Evolutionary conservation across 2,329 filamentous ascomycete species (phyloP), one percentile per base, ranked within the genome.

Genomic region (Aureobasidium pullulans): DNA sequence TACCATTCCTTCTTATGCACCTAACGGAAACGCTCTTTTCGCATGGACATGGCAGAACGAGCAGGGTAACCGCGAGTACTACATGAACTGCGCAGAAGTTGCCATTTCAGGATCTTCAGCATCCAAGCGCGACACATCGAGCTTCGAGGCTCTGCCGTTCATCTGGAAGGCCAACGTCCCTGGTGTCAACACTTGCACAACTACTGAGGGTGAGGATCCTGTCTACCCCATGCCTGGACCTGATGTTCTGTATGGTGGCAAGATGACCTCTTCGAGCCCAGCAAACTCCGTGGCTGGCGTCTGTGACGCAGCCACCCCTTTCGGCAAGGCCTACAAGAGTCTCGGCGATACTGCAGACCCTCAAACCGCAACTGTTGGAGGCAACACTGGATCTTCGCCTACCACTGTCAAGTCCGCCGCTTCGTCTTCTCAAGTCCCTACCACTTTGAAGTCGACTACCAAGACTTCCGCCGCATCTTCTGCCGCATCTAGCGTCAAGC

Each of bases 51-150:
- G 74, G 74, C 66, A 69, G 63, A 72, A 73, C 58, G 62, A 67
- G 28, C 56, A 62, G 10, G 88, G 89, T 29, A 91, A 91, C 74
- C 81, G 89, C 49, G 89, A 93, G 71, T 89, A 88, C 82, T 94
- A 94, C 80, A 90, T 90, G 86, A 90, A 90, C 75, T 94, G 89
- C 69, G 88, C 89, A 7, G 78, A 82, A 54, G 81, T 92, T 66
- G 83, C 81, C 62, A 84, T 91, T 37, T 68, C 57, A 29, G 36
- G 42, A 6, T 52, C 61, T 10, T 53, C 52, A 10, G 46, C 46
- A 9, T 46, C 48, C 23, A 60, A 28, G 62, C 42, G 43, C 43
- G 54, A 57, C 11, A 47, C 54, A 5, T 37, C 44, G 1, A 57
- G 28, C 10, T 57, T 57, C 15, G 43, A 57, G 32, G 42, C 54